Percentiles rank a stretch among this genome's conserved stretches.
Evolutionary conservation across 352 stramenopile species (phyloP).

Genomic region (Lagenidium giganteum): DNA sequence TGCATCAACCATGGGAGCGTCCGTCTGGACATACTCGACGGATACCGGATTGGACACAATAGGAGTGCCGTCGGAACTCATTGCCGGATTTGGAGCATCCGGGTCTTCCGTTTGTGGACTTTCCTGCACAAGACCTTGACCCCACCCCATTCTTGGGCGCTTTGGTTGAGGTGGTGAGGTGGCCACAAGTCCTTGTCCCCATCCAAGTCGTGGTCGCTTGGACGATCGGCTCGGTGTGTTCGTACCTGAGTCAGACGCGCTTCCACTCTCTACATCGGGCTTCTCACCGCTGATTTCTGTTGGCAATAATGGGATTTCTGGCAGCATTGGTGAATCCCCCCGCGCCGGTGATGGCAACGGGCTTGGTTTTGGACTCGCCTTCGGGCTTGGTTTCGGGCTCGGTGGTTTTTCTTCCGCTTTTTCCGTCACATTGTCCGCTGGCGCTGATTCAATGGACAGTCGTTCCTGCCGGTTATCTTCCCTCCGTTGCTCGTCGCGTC

Average conservation of each 20-base stretch:
- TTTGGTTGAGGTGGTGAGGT: constrained; percentile 59
- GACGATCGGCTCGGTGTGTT: constrained; percentile 40
- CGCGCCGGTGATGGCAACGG: constrained; percentile 1
- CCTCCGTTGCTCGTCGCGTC: constrained; percentile 16
- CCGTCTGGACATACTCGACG: constrained; percentile 5
- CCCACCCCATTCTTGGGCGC: constrained; percentile 77
- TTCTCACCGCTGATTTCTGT: no score
- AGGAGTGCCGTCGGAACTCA: not conserved
- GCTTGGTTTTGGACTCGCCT: not conserved
- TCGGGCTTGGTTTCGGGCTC: no score
- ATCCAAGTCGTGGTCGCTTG: constrained; percentile 68
- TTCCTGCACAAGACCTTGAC: constrained; percentile 62
- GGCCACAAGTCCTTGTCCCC: constrained; percentile 78
- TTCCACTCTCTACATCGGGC: no score
- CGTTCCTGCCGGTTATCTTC: constrained; percentile 9
- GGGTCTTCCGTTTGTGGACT: constrained; percentile 9
- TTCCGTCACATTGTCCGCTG: constrained; percentile 5
- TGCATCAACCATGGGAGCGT: not conserved
- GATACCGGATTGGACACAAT: constrained; percentile 1
- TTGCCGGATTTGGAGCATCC: not conserved
- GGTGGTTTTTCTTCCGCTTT: not conserved
- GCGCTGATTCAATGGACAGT: not conserved
- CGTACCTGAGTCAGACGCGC: constrained; percentile 18
- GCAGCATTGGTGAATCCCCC: constrained; percentile 18
- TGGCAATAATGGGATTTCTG: constrained; percentile 43